Base-by-base conservation (phyloP, 176 grass and related monocot genomes). In the Phyllostachys edulis region DNA sequence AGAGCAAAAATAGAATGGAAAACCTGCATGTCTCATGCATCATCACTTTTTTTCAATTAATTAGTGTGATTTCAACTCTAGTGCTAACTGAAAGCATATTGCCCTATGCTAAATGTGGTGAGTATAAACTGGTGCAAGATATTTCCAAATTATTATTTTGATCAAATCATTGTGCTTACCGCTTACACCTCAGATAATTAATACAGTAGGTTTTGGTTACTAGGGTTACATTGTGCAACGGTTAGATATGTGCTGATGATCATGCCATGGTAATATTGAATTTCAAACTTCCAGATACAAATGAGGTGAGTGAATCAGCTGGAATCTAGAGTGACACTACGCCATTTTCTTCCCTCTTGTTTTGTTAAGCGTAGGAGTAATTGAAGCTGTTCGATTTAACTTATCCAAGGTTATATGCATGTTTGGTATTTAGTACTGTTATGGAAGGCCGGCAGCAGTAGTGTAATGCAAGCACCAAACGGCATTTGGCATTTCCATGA, bases 1-100 rank as follows among this genome's bases (percentile, higher is more conserved):
- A 71, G 14, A 74, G 51, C 42, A 85, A 61, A 78, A 72, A 78
- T 39, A 3, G 11, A 73, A 80, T 66, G 47, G 80, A 66, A 49
- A 45, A 79, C 11, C 45, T 14, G 40, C 27, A 63, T 51, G 23
- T 66, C 62, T 26, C 3, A 75, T 75, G 21, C 13, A 75, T 52
- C 4, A 37, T 15, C 36, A 52, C 36, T 23, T 9, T 74, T 42
- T 34, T 66, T 65, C 39, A 40, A 16, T 67, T 56, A 76, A 69
- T 37, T 82, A 18, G 39, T 66, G 21, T 73, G 16, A 65, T 42
- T 40, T 77, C 52, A 71, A 41, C 14, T 63, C 63, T 71, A 81
- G 26, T 15, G 26, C 21, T 83, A 54, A 12, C 4, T 0, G 50
- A 4, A 75, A 75, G 62, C 10, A n/a, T 34, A 60, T 0, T 42